These are phyloP conservation scores for Colletotrichum orchidophilum DNA, from an alignment of 2,329 filamentous ascomycete genomes.

Conservation along the genomic window DNA sequence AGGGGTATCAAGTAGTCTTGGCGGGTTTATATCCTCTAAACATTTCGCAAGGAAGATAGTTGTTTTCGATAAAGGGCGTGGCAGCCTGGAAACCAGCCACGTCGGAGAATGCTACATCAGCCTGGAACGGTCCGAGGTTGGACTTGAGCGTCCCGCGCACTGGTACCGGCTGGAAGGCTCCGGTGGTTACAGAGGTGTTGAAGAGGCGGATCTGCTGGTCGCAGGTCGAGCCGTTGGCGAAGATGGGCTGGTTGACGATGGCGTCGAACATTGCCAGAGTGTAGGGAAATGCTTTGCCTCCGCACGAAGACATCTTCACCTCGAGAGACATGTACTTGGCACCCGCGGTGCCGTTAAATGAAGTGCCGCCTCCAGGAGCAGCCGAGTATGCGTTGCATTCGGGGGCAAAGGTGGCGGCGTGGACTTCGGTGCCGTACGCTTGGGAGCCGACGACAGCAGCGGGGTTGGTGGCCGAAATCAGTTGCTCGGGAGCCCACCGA, in stretches of 20 bases:
- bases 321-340: constrained; percentile 32
- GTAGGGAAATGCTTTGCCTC: constrained; percentile 39
- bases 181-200: constrained; percentile 53
- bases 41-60: constrained; percentile 34
- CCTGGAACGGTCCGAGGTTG: constrained; percentile 39
- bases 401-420: constrained; percentile 55
- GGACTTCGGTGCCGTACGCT: constrained; percentile 56
- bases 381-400: constrained; percentile 58
- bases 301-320: constrained; percentile 28
- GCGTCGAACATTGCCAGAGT: constrained; percentile 56
- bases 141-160: constrained; percentile 38
- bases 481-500: constrained; percentile 57
- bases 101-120: constrained; percentile 4
- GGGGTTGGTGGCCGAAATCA: constrained; percentile 54
- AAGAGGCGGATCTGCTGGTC: constrained; percentile 56
- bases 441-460: constrained; percentile 54
- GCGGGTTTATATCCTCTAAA: constrained; percentile 33
- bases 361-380: constrained; percentile 31
- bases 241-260: constrained; percentile 63
- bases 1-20: constrained; percentile 31
- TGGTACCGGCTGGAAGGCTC: constrained; percentile 38
- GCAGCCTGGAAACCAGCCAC: constrained; percentile 32
- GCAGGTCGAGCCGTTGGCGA: constrained; percentile 51
- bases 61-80: constrained; percentile 36
- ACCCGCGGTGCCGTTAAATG: constrained; percentile 33